Base-by-base conservation (phyloP, 2,329 filamentous ascomycete species). In the Thermoascus crustaceus region DNA sequence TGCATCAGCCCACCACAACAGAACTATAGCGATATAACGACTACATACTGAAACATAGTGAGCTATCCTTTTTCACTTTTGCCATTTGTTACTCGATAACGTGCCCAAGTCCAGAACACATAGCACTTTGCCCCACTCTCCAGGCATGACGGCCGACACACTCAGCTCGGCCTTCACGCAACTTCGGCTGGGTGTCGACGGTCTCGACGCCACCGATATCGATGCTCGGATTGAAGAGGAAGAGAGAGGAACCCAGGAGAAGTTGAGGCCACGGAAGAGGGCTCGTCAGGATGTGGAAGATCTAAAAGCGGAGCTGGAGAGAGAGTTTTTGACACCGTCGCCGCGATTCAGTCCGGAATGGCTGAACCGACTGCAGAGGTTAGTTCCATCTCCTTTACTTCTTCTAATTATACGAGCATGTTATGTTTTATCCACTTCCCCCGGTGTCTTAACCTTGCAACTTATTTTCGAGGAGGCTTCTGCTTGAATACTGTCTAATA, bases 341-440 rank as follows among this genome's bases (percentile, higher is more conserved):
- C 73, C 78, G 4, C 73, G 75, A 2, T 95, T 98, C 65, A 86
- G 80, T 21, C 68, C 76, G 4, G 79, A 82, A 53, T 96, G 91
- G 87, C 74, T 98, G 40, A 87, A 94, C 58, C 75, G 76, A 37
- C 65, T 96, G 27, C 91, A 98, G 63, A 85, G 89, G 71, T 78
- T 60, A 39, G 64, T 49, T 13, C 16, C 31, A 10, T 11, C 18
- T 23, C 30, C 11, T 7, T 26, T 36, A 14, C 10, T 19, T 30
- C n/a, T 31, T 17, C 20, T 10, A 6, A 3, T 19, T 9, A 6
- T 30, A 14, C 21, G n/a, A 17, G 26, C 27, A 26, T 37, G n/a
- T 7, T 27, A 30, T 47, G 21, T 47, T 34, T 9, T 10, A 6
- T 16, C 8, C 20, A 13, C 11, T 7, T 17, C 18, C 11, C 30